Evolutionary conservation across 1,139 yeast species (phyloP), one percentile per base, ranked within the genome.

Genomic region (Diutina ranongensis): DNA sequence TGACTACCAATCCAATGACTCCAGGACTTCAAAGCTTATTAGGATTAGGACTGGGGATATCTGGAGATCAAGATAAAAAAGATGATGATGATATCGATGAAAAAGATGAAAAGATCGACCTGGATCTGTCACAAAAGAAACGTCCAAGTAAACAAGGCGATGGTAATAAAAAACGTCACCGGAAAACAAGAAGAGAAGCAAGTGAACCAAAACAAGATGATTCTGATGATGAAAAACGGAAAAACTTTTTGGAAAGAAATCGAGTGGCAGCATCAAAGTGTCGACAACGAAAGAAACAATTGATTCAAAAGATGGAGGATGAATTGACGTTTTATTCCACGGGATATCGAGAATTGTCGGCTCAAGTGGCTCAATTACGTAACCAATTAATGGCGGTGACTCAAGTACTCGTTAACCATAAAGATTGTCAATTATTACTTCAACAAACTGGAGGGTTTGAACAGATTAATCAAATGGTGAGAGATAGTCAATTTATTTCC

Each of bases 201-300:
- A 47, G 9, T 53, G 51, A 19, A 36, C 51, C 55, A 31, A 58
- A 52, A 47, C 47, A 50, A 59, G 50, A 59, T 18, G 34, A 19
- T 3, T 18, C 25, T 19, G 83, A 77, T 42, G 86, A 75, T 45
- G 92, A 83, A 44, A 87, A 84, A 58, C 75, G 97, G 31, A 79
- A 80, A 59, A 81, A 74, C 53, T 92, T 92, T 55, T 65, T 92
- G 53, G 98, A 92, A 60, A 72, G 97, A 50, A 92, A 92, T 61
- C 73, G 98, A 50, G 78, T 92, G 13, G 99, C 99, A 0, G 98
- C 98, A 0, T 80, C 94, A 35, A 89, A 88, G 62, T 94, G 97
- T 67, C 78, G 99, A 49, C 95, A 86, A 62, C 76, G 97, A 46
- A 94, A 92, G 72, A 92, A 94, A 65, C 89, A 86, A 59, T 83